Evolutionary conservation across 108 stramenopile genomes (phyloP), one percentile per base, ranked within the genome.

Genomic region (Nitzschia inconspicua): DNA sequence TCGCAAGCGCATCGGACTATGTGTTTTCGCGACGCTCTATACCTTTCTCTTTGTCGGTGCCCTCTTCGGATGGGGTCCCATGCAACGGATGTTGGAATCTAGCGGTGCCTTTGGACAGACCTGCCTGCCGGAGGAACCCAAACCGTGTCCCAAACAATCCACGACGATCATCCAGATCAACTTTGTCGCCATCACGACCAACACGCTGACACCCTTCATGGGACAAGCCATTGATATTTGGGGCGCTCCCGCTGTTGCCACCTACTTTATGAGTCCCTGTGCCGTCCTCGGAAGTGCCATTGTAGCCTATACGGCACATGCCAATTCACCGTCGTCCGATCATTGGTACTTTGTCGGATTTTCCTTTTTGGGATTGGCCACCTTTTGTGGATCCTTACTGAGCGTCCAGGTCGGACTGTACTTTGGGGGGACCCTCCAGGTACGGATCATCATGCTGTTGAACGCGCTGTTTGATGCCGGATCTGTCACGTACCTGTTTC

Each of bases 401-500:
- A n/a, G n/a, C n/a, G n/a, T n/a, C n/a, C n/a, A n/a, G n/a, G n/a
- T n/a, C n/a, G n/a, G n/a, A n/a, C n/a, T n/a, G n/a, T n/a, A n/a
- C n/a, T n/a, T n/a, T n/a, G n/a, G n/a, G n/a, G 44, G 44, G 5
- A 7, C 44, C 36, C n/a, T n/a, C n/a, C n/a, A n/a, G n/a, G n/a
- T n/a, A n/a, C n/a, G 74, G 23, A 62, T 73, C n/a, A 79, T 79
- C 44, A 65, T 55, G 0, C 25, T 41, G 10, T 54, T 79, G 25
- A 79, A 75, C 56, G 49, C 57, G 13, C 51, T 79, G 30, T 65
- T 74, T 41, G 78, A 79, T 60, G 63, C 73, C 0, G 73, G 78
- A 14, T 41, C 42, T 23, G 27, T 79, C n/a, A 66, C 65, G 4
- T 79, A 79, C 27, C 41, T 70, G 29, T 30, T 58, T 25, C 40